Evolutionary conservation across 164 flowering plant genomes (phyloP).

Genomic region (Vitis riparia): DNA sequence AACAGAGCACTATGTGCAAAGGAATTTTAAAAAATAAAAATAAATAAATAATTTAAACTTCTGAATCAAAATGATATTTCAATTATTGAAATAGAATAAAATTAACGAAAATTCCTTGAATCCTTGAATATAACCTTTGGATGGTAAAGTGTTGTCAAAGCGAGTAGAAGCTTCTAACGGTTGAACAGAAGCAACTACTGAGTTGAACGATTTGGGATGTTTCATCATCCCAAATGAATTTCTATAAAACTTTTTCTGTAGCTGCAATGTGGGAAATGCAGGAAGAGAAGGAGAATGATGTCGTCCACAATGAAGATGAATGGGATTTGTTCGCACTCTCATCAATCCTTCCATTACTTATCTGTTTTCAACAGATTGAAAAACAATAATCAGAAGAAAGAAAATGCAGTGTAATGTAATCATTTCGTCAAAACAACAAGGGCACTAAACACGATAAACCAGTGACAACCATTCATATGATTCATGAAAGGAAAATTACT

Average conservation of each 20-base stretch:
- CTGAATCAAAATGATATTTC: neutral
- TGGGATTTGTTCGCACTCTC: conserved; percentile 21
- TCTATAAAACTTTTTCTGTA: conserved; percentile 9
- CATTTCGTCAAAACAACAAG: too few species aligned
- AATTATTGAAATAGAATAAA: neutral
- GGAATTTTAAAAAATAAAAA: too few species aligned
- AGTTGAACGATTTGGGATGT: conserved; percentile 20
- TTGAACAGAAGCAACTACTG: conserved; percentile 42
- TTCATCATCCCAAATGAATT: conserved; percentile 24
- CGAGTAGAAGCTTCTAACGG: conserved; percentile 25
- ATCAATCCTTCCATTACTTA: conserved; percentile 51
- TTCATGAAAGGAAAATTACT: neutral
- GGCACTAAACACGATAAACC: neutral
- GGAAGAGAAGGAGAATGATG: conserved; percentile 10
- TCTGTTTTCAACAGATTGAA: conserved; percentile 16
- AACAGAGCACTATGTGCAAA: too few species aligned
- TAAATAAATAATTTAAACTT: too few species aligned
- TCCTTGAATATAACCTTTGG: conserved; percentile 36
- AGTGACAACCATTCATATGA: neutral
- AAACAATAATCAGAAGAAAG: neutral
- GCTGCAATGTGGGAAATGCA: conserved; percentile 10
- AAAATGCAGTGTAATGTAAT: too few species aligned
- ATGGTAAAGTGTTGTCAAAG: conserved; percentile 44
- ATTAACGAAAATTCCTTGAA: neutral
- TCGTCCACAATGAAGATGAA: conserved; percentile 14